A percentile compares a stretch with the other conserved stretches of the same genome.
Conservation (phyloP, 352 stramenopile genomes). For the Phytophthora foliorum region DNA sequence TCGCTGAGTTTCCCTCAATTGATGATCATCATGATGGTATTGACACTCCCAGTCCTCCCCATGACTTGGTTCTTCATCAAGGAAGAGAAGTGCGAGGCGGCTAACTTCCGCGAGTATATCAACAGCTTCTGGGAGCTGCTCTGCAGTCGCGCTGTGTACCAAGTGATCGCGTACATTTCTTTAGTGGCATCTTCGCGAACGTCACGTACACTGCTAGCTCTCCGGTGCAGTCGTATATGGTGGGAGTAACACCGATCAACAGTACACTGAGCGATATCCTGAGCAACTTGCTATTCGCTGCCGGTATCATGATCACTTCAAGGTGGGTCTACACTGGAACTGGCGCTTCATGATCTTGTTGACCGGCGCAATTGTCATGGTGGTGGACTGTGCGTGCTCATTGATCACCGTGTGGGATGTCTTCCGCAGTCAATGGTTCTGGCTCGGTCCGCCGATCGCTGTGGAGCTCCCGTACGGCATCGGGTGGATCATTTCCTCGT, state of each 20-base stretch:
- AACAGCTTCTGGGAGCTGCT: constrained; percentile 11
- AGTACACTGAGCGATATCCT: constrained; percentile 23
- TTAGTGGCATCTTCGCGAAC: constrained; percentile 8
- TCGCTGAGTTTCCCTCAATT: constrained; percentile 40
- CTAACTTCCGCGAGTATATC: constrained; percentile 14
- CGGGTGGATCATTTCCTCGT: constrained; percentile 41
- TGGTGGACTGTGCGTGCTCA: constrained; percentile 7
- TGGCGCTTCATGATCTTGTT: constrained; percentile 19
- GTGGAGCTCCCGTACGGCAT: constrained; percentile 25
- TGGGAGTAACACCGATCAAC: constrained; percentile 18
- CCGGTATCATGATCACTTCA: constrained; percentile 23
- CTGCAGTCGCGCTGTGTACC: constrained; percentile 13
- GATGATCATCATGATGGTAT: constrained; percentile 39
- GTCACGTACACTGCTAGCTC: constrained; percentile 21
- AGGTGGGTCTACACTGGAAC: constrained; percentile 29
- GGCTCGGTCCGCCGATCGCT: constrained; percentile 15
- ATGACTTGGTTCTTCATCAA: constrained; percentile 31
- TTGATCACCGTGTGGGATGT: constrained; percentile 5
- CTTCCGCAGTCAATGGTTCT: constrained; percentile 24
- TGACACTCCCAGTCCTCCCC: constrained; percentile 27
- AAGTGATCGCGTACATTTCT: constrained; percentile 19
- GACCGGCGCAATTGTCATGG: constrained; percentile 6
- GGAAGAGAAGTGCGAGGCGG: constrained; percentile 3
- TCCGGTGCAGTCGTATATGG: constrained; percentile 11
- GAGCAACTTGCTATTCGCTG: constrained; percentile 12